These are phyloP conservation scores for Ceratobasidium sp. DNA, from an alignment of 1,284 basidiomycete species.

Conservation along the genomic window DNA sequence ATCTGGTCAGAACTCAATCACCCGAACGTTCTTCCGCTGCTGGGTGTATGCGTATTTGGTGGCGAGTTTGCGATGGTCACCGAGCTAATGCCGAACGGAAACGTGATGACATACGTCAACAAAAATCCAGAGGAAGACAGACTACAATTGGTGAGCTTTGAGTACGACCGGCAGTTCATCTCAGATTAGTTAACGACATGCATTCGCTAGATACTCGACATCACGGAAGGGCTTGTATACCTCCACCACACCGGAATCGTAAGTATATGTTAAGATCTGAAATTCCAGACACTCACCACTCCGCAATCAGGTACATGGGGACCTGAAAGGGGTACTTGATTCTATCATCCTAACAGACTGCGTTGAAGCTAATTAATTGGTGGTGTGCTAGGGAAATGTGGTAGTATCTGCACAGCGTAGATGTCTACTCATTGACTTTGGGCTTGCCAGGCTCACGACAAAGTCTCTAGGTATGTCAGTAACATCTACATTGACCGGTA, in stretches of 20 bases:
- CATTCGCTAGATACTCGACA: background rate
- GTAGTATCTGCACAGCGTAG: background rate
- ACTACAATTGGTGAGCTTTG: background rate
- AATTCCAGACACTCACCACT: background rate
- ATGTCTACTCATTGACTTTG: background rate
- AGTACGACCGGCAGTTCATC: background rate
- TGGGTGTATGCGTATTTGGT: slow-evolving; percentile 3
- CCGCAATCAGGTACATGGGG: background rate
- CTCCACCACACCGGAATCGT: background rate
- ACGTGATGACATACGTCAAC: background rate
- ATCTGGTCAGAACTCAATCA: background rate
- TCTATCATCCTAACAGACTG: background rate
- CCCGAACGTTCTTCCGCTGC: background rate
- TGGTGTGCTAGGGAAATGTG: background rate
- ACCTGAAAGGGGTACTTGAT: background rate
- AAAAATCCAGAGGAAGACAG: background rate
- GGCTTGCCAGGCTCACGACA: background rate
- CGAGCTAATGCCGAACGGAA: background rate
- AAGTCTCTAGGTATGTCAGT: background rate
- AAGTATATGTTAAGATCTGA: background rate
- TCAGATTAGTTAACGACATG: background rate
- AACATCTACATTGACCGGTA: background rate
- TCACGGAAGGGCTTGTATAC: background rate
- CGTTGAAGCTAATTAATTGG: background rate
- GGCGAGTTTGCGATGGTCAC: background rate